Evolutionary conservation across 768 basidiomycete genomes (phyloP), one percentile per base, ranked within the genome.

Genomic region (Roridomyces roridus): DNA sequence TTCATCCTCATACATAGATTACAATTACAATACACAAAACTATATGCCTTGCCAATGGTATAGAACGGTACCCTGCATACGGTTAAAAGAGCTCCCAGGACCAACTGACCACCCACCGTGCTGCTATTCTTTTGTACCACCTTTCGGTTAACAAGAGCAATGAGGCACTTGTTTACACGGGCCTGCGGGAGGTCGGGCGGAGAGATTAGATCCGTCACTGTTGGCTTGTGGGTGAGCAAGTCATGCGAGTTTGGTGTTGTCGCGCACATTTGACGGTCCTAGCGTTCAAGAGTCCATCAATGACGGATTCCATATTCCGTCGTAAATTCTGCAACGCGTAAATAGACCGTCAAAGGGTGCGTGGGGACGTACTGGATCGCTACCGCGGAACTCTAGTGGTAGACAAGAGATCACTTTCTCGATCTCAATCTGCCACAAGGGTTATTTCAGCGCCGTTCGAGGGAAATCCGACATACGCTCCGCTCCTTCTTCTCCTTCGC

Each of bases 121-220:
- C 75, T 76, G 45, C 79, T 91, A 39, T 91, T 86, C 71, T 95
- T 96, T 52, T 77, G 78, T 1, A 94, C 91, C 18, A 92, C 81
- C 68, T 96, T 96, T 45, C 92, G 82, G 67, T 89, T 89, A 5
- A 96, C 94, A 7, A 98, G 77, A 2, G 94, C 92, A 48, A 98
- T 94, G 34, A 98, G 79, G 64, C 94, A 96, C 70, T 94, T 96
- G 72, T 97, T 96, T 37, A 94, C 95, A 39, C 91, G 82, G 8
- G 94, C 90, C 75, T 96, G 94, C 48, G 88, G 92, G 34, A 96
- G 81, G 60, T 94, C 91, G 0, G 93, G 92, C 2, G 86, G 86
- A 37, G 79, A 80, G 63, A 95, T 82, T 51, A 96, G 79, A 52
- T 93, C 91, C 26, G 82, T 73, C 21, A 96, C 94, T 96, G 65